A percentile compares a stretch with the other conserved stretches of the same genome.
These are phyloP conservation scores for Oryza punctata DNA, from an alignment of 176 grass and related monocot species.

Conservation along the genomic window DNA sequence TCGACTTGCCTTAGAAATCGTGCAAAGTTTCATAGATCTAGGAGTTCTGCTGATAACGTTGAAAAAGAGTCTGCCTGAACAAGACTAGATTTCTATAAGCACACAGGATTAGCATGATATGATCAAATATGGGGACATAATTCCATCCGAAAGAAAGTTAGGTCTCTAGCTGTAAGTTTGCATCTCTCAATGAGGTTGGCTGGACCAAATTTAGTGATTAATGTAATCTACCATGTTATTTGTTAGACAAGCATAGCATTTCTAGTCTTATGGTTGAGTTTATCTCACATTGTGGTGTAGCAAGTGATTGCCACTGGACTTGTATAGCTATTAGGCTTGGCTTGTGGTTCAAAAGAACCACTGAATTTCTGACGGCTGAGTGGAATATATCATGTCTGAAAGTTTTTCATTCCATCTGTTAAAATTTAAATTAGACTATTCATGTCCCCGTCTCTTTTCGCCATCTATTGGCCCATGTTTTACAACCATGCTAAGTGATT, in stretches of 20 bases:
- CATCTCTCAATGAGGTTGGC: not conserved
- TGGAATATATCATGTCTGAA: constrained; percentile 18
- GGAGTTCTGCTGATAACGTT: not conserved
- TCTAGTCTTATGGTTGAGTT: not conserved
- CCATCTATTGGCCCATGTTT: constrained; percentile 7
- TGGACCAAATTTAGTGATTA: not conserved
- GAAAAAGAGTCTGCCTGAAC: not conserved
- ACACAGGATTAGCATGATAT: not conserved
- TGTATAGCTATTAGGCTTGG: constrained; percentile 14
- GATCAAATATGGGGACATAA: constrained; percentile 3
- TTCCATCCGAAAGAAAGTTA: not conserved
- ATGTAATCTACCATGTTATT: not conserved
- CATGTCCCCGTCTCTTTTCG: not conserved
- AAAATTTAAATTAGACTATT: not conserved
- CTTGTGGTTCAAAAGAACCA: constrained; percentile 2
- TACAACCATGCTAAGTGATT: not conserved
- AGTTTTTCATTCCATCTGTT: not conserved
- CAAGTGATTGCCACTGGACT: not conserved
- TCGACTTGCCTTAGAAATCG: not conserved
- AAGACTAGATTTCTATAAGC: not conserved
- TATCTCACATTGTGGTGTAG: not conserved
- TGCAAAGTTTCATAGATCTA: not conserved
- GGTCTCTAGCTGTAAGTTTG: constrained; percentile 10
- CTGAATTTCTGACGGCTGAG: not conserved
- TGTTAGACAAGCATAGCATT: not conserved